These are phyloP conservation scores for Penicillium sp. DNA, from an alignment of 2,329 filamentous ascomycete species.

Conservation along the genomic window DNA sequence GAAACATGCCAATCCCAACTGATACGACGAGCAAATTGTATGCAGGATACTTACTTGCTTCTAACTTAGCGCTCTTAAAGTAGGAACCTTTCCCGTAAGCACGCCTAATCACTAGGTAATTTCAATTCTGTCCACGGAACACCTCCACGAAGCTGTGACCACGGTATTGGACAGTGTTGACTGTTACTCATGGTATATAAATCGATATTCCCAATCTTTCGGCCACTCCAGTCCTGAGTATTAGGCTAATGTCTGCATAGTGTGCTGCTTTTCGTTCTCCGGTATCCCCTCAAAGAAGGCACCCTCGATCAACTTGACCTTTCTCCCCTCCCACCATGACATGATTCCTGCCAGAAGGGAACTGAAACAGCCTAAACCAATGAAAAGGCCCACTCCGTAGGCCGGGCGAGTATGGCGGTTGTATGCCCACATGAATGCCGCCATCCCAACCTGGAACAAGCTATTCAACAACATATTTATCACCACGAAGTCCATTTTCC, in stretches of 20 bases:
- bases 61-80: neutral
- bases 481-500: neutral
- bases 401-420: neutral
- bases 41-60: neutral
- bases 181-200: neutral
- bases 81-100: neutral
- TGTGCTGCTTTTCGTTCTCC: neutral
- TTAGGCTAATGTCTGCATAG: neutral
- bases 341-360: neutral
- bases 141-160: no score
- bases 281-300: neutral
- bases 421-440: neutral
- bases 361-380: neutral
- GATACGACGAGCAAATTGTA: neutral
- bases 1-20: no score
- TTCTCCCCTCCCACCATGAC: neutral
- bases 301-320: neutral
- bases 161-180: neutral
- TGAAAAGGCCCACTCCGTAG: neutral
- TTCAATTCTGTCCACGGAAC: no score
- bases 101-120: neutral
- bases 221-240: neutral
- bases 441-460: neutral
- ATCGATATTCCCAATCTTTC: neutral
- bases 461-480: neutral